These are phyloP conservation scores for Cladophialophora psammophila DNA, from an alignment of 2,329 filamentous ascomycete genomes.

Conservation along the genomic window DNA sequence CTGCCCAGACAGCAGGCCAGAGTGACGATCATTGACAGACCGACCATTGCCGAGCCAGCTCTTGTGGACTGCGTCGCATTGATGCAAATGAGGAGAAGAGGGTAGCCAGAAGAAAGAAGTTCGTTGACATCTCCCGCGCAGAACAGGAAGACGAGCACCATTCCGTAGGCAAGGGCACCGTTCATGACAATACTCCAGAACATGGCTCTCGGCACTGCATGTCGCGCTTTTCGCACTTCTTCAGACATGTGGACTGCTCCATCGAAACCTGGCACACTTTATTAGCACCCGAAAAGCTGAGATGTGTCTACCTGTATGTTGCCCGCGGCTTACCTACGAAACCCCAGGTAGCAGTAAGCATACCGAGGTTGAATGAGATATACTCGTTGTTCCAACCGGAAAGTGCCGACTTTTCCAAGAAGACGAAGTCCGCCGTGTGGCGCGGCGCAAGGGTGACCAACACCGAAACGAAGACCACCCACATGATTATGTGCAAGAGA, in stretches of 20 bases:
- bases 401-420: constrained; percentile 38
- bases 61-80: constrained; percentile 32
- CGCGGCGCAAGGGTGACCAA: constrained; percentile 45
- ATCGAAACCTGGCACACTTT: constrained; percentile 35
- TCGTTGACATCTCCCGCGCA: constrained; percentile 40
- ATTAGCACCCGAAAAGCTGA: not conserved
- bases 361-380: constrained; percentile 49
- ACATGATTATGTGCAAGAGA: constrained; percentile 46
- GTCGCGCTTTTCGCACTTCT: constrained; percentile 47
- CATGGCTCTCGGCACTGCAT: constrained; percentile 48
- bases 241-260: constrained; percentile 47
- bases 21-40: constrained; percentile 28
- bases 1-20: constrained; percentile 27
- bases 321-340: constrained; percentile 43
- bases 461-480: constrained; percentile 48
- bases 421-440: constrained; percentile 48
- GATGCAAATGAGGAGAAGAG: constrained; percentile 32
- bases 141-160: constrained; percentile 49
- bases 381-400: constrained; percentile 47
- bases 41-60: constrained; percentile 32
- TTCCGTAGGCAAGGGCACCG: constrained; percentile 46
- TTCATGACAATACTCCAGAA: constrained; percentile 47
- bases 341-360: constrained; percentile 46
- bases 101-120: constrained; percentile 25
- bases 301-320: not conserved